Evolutionary conservation across 2,329 filamentous ascomycete species (phyloP).

Genomic region (Verticillium isaacii): DNA sequence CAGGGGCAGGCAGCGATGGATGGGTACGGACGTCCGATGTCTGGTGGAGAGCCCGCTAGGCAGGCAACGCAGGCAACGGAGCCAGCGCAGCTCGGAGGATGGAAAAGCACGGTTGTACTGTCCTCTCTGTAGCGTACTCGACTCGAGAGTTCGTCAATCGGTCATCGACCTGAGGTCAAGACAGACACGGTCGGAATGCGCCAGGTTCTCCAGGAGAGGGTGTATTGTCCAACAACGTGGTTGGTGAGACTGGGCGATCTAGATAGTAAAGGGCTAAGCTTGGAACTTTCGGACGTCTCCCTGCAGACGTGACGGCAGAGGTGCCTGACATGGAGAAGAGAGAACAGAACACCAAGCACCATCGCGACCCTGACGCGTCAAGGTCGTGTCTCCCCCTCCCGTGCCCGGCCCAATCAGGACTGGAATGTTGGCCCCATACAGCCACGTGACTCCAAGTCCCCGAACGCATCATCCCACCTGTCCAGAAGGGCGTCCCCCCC

Average conservation of each 20-base stretch:
- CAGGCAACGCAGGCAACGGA: too few relatives aligned
- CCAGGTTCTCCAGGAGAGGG: not conserved
- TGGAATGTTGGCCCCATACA: slow-evolving; percentile 4
- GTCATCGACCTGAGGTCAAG: too few relatives aligned
- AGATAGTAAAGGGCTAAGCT: not conserved
- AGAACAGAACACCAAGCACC: too few relatives aligned
- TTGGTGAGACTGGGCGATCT: not conserved
- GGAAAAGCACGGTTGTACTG: too few relatives aligned
- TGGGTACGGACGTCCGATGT: not conserved
- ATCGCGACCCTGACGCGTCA: slow-evolving; percentile 12
- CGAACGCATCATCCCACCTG: slow-evolving; percentile 6
- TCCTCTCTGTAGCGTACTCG: too few relatives aligned
- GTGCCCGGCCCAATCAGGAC: slow-evolving; percentile 6
- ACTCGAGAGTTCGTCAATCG: too few relatives aligned
- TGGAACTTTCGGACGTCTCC: not conserved
- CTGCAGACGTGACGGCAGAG: not conserved
- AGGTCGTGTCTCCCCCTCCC: slow-evolving; percentile 8
- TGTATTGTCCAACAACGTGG: not conserved
- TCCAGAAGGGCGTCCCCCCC: not conserved
- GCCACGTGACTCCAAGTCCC: slow-evolving; percentile 8
- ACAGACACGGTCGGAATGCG: not conserved
- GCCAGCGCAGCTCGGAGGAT: too few relatives aligned
- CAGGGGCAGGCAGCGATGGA: not conserved
- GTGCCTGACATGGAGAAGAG: not conserved
- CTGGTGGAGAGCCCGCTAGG: not conserved